Evolutionary conservation across 768 basidiomycete genomes (phyloP), one percentile per base, ranked within the genome.

Genomic region (Boletus rubroflammeus): DNA sequence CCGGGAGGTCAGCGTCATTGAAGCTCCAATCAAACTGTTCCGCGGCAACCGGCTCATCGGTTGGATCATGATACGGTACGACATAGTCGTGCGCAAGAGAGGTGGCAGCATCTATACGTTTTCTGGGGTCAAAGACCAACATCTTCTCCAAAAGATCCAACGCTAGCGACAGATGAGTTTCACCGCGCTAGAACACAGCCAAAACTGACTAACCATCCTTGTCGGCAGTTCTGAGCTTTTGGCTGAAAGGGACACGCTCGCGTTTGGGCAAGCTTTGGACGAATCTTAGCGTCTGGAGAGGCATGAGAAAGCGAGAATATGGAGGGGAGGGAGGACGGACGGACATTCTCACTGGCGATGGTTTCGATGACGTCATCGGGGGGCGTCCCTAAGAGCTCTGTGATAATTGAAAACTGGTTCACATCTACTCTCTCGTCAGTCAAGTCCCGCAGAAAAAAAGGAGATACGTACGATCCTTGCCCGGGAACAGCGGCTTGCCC

Each of bases 351-450:
- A 67, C 91, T 94, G 46, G 90, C 90, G 66, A 99, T 98, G 42
- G 97, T 98, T 74, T 97, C 87, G 63, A 99, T 98, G 76, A 98
- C 97, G 79, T 98, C 97, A 81, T 98, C 94, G 7, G 95, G 93
- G 32, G 97, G 97, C n/a, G 97, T 98, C 36, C 97, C 97, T 50
- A 99, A 76, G 15, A 98, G 77, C 71, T 99, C 96, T 40, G 96
- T 98, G 75, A 99, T 99, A 74, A 99, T 98, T 44, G 94, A 97
- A 77, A 99, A 98, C 72, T 99, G 97, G 76, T 99, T 94, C 64
- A 98, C 97, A 73, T 99, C 96, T 98, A 68, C 34, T 13, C 13
- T n/a, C 35, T 44, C n/a, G 31, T 65, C 38, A 50, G 48, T 29
- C 42, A 14, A 34, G 25, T 49, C 2, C 2, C 34, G 3, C 1